phyloP scores from a whole-genome alignment of 164 flowering plant species.

The Tetrastigma voinierianum region DNA sequence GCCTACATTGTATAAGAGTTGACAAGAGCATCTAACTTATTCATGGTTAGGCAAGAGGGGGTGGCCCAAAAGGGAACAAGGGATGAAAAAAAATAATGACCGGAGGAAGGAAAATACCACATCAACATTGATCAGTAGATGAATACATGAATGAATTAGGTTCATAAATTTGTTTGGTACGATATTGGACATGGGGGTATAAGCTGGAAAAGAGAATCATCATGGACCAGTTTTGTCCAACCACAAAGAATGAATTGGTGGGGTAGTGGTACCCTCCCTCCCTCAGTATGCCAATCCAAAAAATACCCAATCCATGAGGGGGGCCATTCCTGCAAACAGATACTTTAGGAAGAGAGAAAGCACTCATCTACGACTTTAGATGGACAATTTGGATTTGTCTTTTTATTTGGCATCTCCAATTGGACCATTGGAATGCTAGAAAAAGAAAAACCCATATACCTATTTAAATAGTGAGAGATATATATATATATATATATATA shows the following conservation, averaged over 20 bases:
- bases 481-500: too few species aligned
- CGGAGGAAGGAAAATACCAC: too few species aligned
- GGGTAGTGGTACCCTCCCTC: not conserved
- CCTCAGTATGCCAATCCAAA: not conserved
- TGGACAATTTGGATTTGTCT: slow-evolving; percentile 1
- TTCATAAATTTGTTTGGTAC: too few species aligned
- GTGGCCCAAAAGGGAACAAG: too few species aligned
- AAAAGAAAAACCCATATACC: not conserved
- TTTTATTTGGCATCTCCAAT: not conserved
- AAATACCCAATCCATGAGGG: not conserved
- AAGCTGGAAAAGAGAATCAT: not conserved
- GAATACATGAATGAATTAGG: too few species aligned
- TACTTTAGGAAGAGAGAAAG: not conserved
- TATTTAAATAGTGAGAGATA: too few species aligned
- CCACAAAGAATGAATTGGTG: not conserved
- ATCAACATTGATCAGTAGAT: too few species aligned
- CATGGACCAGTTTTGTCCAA: not conserved
- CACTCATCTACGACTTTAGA: not conserved
- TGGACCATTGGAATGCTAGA: not conserved
- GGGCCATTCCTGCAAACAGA: not conserved
- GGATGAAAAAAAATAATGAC: too few species aligned
- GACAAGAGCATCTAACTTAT: too few species aligned
- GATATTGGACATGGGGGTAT: too few species aligned
- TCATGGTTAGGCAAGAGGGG: too few species aligned
- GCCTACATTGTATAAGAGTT: too few species aligned